Evolutionary conservation across 306 rosid species (phyloP), one percentile per base, ranked within the genome.

Genomic region (Cucurbita moschata): DNA sequence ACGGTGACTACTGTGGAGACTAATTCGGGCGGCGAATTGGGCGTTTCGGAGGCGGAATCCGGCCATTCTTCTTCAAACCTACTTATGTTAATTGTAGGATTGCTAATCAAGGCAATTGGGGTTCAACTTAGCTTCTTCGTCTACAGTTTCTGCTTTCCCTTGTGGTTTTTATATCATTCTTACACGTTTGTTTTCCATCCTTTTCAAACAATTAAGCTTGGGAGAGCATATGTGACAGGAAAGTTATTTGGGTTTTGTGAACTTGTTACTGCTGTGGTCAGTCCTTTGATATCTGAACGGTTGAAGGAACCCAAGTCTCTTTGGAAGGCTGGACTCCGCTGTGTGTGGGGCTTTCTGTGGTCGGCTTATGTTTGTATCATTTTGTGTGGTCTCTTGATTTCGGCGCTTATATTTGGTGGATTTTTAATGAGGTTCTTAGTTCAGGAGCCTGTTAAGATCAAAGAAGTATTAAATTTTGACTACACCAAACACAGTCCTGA

Each of bases 331-430:
- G 88, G 79, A 18, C 77, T 80, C 79, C 81, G 84, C 4, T 89
- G 79, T 18, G 92, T 83, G 43, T 86, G 90, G 95, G 96, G 97
- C 1, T 71, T 90, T 8, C 13, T 92, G 16, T 88, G 86, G 87
- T 80, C 89, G 5, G 65, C 74, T 12, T 93, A 79, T 76, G 90
- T 93, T 59, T 76, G 88, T 76, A 71, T 83, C 59, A 53, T 86
- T 62, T 71, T 88, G 79, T 79, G 76, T 56, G 71, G 86, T 42
- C 76, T 92, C 7, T 47, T 88, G 81, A 77, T 85, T 72, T 86
- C 76, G 7, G 86, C 93, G 7, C 69, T 88, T 58, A 57, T 87
- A 64, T 52, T 84, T 60, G 74, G 93, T 64, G 90, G 85, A 57
- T 69, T 88, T 42, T 46, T 86, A 6, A 79, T 87, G 85, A 82